These are phyloP conservation scores for Pseudocercospora fuligena DNA, from an alignment of 2,329 filamentous ascomycete genomes.

Conservation along the genomic window DNA sequence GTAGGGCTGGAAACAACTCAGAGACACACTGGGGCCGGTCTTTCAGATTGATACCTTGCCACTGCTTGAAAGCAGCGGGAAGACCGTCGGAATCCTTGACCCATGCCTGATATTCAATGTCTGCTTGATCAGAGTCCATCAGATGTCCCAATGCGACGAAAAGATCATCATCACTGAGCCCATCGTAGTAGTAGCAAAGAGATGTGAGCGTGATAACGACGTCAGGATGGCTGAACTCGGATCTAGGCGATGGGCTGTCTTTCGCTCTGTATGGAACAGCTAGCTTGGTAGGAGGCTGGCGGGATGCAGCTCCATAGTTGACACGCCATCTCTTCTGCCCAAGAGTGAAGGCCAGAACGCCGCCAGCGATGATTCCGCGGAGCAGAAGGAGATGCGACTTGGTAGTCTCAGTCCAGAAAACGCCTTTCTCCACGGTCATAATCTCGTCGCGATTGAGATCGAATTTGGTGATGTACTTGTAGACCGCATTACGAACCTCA, in stretches of 20 bases:
- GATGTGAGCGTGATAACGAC: slow-evolving; percentile 69
- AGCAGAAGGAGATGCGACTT: slow-evolving; percentile 58
- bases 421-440: slow-evolving; percentile 19
- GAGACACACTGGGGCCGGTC: slow-evolving; percentile 30
- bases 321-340: slow-evolving; percentile 71
- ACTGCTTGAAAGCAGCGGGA: slow-evolving; percentile 25
- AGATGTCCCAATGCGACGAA: slow-evolving; percentile 41
- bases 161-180: slow-evolving; percentile 54
- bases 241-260: slow-evolving; percentile 64
- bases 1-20: slow-evolving; percentile 49
- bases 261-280: slow-evolving; percentile 72
- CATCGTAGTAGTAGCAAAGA: slow-evolving; percentile 69
- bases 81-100: slow-evolving; percentile 20
- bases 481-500: slow-evolving; percentile 24
- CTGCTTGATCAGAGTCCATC: slow-evolving; percentile 30
- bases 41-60: slow-evolving; percentile 36
- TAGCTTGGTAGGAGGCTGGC: slow-evolving; percentile 56
- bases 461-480: slow-evolving; percentile 29
- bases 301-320: slow-evolving; percentile 54
- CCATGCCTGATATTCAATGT: slow-evolving; percentile 36
- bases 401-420: slow-evolving; percentile 22
- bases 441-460: slow-evolving; percentile 23
- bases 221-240: slow-evolving; percentile 72
- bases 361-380: slow-evolving; percentile 65
- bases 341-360: slow-evolving; percentile 63